Evolutionary conservation across 169 alveolate genomes (phyloP).

Genomic region (Plasmodium gonderi): DNA sequence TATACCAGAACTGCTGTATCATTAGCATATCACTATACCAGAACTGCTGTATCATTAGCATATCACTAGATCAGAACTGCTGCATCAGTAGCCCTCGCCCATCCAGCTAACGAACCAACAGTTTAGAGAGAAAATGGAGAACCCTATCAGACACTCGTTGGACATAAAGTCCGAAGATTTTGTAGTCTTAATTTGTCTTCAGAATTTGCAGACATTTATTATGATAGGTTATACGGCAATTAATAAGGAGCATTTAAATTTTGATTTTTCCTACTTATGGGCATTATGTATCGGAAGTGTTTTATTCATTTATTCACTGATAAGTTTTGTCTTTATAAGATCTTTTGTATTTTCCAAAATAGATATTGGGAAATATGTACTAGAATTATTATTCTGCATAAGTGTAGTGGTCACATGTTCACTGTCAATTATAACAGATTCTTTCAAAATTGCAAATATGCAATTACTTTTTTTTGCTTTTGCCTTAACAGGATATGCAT

Average conservation of each 20-base stretch:
- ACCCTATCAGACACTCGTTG: constrained; percentile 65
- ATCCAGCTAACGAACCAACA: too few relatives aligned
- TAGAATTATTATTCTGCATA: constrained; percentile 62
- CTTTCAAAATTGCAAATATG: constrained; percentile 72
- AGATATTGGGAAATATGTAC: constrained; percentile 73
- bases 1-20: background rate
- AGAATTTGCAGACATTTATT: constrained; percentile 76
- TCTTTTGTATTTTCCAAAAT: constrained; percentile 75
- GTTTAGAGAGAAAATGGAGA: constrained; percentile 1
- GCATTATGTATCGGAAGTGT: constrained; percentile 71
- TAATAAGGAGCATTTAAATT: constrained; percentile 21
- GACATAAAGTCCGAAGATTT: constrained; percentile 79
- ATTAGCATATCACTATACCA: too few relatives aligned
- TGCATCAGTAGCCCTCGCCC: background rate
- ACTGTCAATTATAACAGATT: constrained; percentile 59
- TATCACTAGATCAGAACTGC: background rate
- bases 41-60: background rate
- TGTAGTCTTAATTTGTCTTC: constrained; percentile 77
- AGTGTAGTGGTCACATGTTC: constrained; percentile 71
- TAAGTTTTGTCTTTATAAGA: constrained; percentile 76
- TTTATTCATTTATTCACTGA: constrained; percentile 75
- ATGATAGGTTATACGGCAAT: constrained; percentile 75
- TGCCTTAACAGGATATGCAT: constrained; percentile 79
- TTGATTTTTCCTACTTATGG: constrained; percentile 53
- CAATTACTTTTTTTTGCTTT: constrained; percentile 75